phyloP scores from a whole-genome alignment of 352 stramenopile genomes.

The Globisporangium splendens region DNA sequence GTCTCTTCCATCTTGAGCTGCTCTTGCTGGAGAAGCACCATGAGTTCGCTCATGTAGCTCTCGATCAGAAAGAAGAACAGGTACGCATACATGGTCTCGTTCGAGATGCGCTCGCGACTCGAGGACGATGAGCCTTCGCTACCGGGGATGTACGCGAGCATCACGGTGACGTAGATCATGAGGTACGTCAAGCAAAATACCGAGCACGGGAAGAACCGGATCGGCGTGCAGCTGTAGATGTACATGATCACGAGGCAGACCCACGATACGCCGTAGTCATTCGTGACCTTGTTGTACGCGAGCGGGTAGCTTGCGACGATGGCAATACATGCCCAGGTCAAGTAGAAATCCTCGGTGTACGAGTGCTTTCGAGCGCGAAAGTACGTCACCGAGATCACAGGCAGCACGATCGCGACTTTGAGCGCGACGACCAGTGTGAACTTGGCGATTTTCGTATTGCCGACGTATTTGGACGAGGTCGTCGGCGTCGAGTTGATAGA shows the following conservation, averaged over 20 bases:
- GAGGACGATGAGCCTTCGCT: conserved; percentile 20
- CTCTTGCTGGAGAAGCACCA: conserved; percentile 78
- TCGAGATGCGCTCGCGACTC: conserved; percentile 44
- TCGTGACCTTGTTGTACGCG: conserved; percentile 81
- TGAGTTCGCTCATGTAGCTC: conserved; percentile 84
- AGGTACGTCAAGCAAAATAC: conserved; percentile 67
- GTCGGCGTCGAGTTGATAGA: conserved; percentile 24
- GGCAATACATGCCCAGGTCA: conserved; percentile 68
- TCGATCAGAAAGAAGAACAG: conserved; percentile 84
- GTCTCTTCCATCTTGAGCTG: conserved; percentile 81
- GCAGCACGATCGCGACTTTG: conserved; percentile 60
- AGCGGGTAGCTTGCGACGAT: conserved; percentile 65
- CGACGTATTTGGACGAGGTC: conserved; percentile 19
- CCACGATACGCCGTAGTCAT: conserved; percentile 80
- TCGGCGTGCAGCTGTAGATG: conserved; percentile 77
- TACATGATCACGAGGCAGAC: conserved; percentile 84
- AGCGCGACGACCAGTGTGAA: conserved; percentile 67
- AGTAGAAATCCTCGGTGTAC: conserved; percentile 55
- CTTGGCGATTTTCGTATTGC: conserved; percentile 43
- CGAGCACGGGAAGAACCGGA: conserved; percentile 77
- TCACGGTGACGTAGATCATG: conserved; percentile 64
- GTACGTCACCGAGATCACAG: conserved; percentile 61
- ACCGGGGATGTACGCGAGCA: conserved; percentile 59
- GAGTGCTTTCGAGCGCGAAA: conserved; percentile 58
- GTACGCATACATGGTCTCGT: conserved; percentile 76